A percentile compares a stretch with the other conserved stretches of the same genome.
Evolutionary conservation across 805 yeast genomes (phyloP).

Genomic region (Suhomyces faveliae): DNA sequence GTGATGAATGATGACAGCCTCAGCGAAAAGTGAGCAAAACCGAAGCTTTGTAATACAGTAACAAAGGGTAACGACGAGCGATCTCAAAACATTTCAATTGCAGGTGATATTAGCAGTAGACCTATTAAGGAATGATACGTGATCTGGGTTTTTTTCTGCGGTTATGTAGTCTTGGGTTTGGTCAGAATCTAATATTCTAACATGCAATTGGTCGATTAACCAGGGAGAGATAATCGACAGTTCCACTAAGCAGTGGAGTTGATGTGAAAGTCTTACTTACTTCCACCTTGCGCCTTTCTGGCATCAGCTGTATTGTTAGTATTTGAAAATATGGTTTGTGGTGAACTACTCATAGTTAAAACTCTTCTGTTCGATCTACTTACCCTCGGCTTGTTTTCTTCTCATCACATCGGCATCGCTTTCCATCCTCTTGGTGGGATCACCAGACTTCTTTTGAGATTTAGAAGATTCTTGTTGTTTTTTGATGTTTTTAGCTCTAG

Average conservation of each 20-base stretch:
- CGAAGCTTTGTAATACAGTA: conserved; percentile 1
- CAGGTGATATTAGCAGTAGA: background rate
- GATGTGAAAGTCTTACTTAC: conserved; percentile 20
- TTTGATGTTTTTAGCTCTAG: conserved; percentile 83
- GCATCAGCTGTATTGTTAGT: conserved; percentile 46
- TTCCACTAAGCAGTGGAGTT: background rate
- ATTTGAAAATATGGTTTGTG: no score
- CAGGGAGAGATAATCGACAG: background rate
- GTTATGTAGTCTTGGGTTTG: background rate
- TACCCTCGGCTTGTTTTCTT: conserved; percentile 81
- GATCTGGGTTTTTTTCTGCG: background rate
- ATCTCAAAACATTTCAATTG: background rate
- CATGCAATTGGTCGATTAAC: background rate
- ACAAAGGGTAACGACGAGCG: background rate
- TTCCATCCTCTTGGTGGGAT: conserved; percentile 82
- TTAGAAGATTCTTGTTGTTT: conserved; percentile 67
- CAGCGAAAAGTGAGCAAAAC: background rate
- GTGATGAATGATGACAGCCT: background rate
- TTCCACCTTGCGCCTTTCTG: conserved; percentile 29
- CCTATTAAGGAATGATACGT: background rate
- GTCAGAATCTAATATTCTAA: background rate
- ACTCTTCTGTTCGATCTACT: conserved; percentile 28
- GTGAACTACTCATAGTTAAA: no score
- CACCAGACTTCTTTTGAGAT: conserved; percentile 66
- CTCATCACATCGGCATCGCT: conserved; percentile 88